Evolutionary conservation across 108 stramenopile genomes (phyloP).

Genomic region (Stephanodiscus minutulus): DNA sequence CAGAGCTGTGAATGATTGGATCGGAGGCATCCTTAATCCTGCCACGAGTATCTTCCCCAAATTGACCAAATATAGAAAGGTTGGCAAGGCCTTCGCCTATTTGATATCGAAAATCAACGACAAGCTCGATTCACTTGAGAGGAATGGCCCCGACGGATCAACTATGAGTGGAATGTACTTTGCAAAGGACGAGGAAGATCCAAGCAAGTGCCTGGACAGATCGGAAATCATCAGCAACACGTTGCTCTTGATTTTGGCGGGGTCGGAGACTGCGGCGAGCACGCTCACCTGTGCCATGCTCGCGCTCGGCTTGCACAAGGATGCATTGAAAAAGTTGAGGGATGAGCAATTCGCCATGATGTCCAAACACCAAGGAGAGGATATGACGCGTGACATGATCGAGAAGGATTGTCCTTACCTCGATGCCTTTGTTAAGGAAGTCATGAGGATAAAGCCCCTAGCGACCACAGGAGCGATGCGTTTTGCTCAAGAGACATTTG

Average conservation of each 20-base stretch:
- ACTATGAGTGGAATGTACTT: constrained; percentile 58
- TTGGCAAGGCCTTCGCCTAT: constrained; percentile 33
- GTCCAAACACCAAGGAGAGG: constrained; percentile 23
- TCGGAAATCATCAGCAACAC: constrained; percentile 57
- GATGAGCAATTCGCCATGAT: constrained; percentile 53
- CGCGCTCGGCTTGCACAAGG: constrained; percentile 51
- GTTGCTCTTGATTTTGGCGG: constrained; percentile 54
- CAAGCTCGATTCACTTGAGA: constrained; percentile 42
- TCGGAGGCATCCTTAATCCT: constrained; percentile 28
- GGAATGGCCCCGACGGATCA: constrained; percentile 55
- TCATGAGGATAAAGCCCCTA: constrained; percentile 50
- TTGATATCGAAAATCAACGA: constrained; percentile 46
- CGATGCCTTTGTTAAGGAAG: constrained; percentile 54
- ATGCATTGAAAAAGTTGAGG: constrained; percentile 49
- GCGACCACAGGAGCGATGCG: constrained; percentile 39
- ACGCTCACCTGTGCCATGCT: constrained; percentile 48
- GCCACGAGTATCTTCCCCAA: constrained; percentile 5
- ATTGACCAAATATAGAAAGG: not conserved
- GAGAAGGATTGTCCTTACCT: constrained; percentile 56
- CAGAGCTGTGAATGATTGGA: constrained; percentile 46
- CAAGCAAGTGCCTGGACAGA: constrained; percentile 18
- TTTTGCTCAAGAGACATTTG: constrained; percentile 39
- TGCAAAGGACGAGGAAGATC: constrained; percentile 52
- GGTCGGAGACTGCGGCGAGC: constrained; percentile 53
- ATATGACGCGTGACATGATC: constrained; percentile 38